phyloP scores from a whole-genome alignment of 2,329 filamentous ascomycete species.

The Diplodia corticola region DNA sequence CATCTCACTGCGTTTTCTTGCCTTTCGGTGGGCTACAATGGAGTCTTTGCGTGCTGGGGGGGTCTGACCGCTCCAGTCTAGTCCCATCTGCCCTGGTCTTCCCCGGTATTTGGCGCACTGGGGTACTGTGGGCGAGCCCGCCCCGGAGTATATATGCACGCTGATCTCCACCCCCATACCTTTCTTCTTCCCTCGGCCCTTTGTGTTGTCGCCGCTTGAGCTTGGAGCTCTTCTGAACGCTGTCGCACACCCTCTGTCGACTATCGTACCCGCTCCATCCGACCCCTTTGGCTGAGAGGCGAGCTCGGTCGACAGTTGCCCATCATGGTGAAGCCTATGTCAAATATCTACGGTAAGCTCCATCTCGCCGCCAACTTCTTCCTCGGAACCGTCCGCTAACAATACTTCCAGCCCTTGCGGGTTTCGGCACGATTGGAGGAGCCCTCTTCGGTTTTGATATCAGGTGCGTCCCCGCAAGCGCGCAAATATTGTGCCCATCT shows the following conservation, averaged over 20 bases:
- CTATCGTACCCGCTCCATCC: background rate
- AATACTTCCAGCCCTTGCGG: constrained; percentile 7
- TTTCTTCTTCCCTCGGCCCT: background rate
- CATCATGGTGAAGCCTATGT: constrained; percentile 18
- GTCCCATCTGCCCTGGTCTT: background rate
- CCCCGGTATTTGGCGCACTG: background rate
- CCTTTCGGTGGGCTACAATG: background rate
- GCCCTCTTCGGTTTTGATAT: constrained; percentile 79
- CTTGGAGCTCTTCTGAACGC: background rate
- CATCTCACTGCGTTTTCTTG: background rate
- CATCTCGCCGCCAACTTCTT: background rate
- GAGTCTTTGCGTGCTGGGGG: background rate
- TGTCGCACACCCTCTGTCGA: background rate
- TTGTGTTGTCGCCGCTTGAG: background rate
- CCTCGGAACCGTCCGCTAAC: background rate
- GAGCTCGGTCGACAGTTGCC: background rate
- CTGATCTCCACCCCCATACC: constrained; percentile 6
- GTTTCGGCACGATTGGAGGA: constrained; percentile 61
- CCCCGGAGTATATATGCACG: constrained; percentile 7
- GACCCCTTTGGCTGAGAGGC: background rate
- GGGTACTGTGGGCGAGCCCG: background rate
- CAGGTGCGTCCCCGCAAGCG: constrained; percentile 36
- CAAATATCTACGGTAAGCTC: constrained; percentile 21
- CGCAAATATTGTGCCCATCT: constrained; percentile 36
- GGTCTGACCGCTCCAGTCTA: constrained; percentile 6